A percentile compares a stretch with the other conserved stretches of the same genome.
These are phyloP conservation scores for Leavenworthia alabamica DNA, from an alignment of 345 rosid species.

Conservation along the genomic window DNA sequence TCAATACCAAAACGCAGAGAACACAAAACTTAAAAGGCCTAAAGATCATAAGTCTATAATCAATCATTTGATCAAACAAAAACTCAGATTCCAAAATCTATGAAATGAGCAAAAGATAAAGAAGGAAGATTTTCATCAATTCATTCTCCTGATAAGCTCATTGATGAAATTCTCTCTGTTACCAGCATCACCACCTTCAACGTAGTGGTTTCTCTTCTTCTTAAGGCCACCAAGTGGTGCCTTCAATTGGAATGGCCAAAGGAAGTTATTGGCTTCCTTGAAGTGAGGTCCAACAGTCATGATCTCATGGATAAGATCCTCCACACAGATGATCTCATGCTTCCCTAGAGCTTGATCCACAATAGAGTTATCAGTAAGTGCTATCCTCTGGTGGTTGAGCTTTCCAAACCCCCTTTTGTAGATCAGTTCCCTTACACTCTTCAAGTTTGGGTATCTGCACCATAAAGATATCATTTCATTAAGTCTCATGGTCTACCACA, in stretches of 20 bases:
- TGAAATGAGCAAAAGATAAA: not conserved
- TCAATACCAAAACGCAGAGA: not conserved
- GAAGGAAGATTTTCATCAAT: constrained; percentile 32
- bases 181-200: too few species aligned
- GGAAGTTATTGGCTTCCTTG: constrained; percentile 78
- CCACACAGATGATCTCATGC: constrained; percentile 57
- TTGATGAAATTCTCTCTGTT: too few species aligned
- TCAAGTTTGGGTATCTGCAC: constrained; percentile 70
- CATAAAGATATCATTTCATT: not conserved
- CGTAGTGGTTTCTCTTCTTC: too few species aligned
- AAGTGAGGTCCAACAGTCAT: constrained; percentile 69
- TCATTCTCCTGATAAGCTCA: constrained; percentile 87
- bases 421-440: constrained; percentile 68
- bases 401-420: constrained; percentile 82
- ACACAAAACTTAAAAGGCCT: too few species aligned
- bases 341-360: constrained; percentile 62
- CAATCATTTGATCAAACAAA: not conserved
- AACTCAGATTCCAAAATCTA: constrained; percentile 1
- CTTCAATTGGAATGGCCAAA: constrained; percentile 79
- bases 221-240: too few species aligned
- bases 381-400: constrained; percentile 50
- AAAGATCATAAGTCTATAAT: not conserved
- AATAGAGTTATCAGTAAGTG: constrained; percentile 59
- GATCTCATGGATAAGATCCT: constrained; percentile 84
- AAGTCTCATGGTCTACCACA: not conserved